phyloP scores from a whole-genome alignment of 2,329 filamentous ascomycete species.

The Colletotrichum truncatum region DNA sequence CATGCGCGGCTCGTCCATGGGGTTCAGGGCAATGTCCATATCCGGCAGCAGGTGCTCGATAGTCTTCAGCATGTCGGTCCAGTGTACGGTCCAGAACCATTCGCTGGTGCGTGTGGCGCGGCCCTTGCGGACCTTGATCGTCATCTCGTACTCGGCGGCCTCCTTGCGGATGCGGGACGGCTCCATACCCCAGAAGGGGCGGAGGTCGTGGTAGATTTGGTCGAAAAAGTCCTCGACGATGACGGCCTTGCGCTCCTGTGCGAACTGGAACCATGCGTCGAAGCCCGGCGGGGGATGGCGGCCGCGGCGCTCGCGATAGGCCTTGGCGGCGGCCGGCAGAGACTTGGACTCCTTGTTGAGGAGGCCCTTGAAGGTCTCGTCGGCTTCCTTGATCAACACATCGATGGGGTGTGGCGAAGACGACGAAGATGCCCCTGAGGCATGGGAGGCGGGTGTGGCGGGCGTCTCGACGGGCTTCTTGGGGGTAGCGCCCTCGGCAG shows the following conservation, averaged over 20 bases:
- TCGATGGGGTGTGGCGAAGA: constrained; percentile 53
- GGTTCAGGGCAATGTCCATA: constrained; percentile 74
- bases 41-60: constrained; percentile 69
- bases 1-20: constrained; percentile 73
- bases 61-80: constrained; percentile 61
- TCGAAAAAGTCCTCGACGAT: constrained; percentile 61
- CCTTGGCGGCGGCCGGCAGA: constrained; percentile 53
- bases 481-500: not conserved
- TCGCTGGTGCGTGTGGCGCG: constrained; percentile 60
- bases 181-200: constrained; percentile 64
- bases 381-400: constrained; percentile 50
- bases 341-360: constrained; percentile 51
- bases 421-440: too few relatives aligned
- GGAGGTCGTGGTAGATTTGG: constrained; percentile 61
- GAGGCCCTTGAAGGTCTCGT: constrained; percentile 46
- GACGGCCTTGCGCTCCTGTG: constrained; percentile 49
- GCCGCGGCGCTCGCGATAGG: constrained; percentile 55
- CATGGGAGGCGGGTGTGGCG: too few relatives aligned
- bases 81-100: constrained; percentile 68
- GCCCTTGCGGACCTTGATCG: constrained; percentile 65
- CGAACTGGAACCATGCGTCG: constrained; percentile 56
- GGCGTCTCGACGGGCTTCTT: constrained; percentile 28
- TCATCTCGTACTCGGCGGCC: constrained; percentile 66
- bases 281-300: constrained; percentile 60
- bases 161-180: constrained; percentile 59